Evolutionary conservation across 1,284 basidiomycete genomes (phyloP).

Genomic region (Trametes sp.): DNA sequence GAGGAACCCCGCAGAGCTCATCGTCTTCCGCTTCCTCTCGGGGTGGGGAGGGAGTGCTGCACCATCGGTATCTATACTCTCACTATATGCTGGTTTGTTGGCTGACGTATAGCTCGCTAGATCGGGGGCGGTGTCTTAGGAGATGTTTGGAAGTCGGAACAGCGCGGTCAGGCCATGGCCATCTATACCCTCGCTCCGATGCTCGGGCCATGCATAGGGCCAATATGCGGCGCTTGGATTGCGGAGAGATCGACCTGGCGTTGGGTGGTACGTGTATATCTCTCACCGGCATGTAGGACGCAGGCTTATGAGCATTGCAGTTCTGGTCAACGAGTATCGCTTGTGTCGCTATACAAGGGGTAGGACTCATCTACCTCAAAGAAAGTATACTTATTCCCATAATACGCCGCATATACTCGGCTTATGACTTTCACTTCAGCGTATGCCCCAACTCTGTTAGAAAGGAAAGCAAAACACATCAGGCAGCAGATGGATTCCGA

Average conservation of each 20-base stretch:
- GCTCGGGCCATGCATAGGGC: slow-evolving; percentile 53
- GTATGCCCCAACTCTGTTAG: slow-evolving; percentile 54
- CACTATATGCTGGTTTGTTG: too few relatives aligned
- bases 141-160: slow-evolving; percentile 55
- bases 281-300: too few relatives aligned
- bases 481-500: slow-evolving; percentile 47
- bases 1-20: slow-evolving; percentile 59
- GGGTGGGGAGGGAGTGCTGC: slow-evolving; percentile 74
- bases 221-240: slow-evolving; percentile 48
- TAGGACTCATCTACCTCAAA: slow-evolving; percentile 53
- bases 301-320: slow-evolving; percentile 24
- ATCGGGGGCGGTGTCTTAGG: slow-evolving; percentile 57
- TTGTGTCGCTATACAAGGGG: slow-evolving; percentile 44
- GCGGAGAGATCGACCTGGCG: slow-evolving; percentile 49
- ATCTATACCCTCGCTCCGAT: slow-evolving; percentile 56
- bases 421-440: slow-evolving; percentile 36
- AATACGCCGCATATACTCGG: background rate
- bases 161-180: slow-evolving; percentile 55
- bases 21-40: slow-evolving; percentile 71
- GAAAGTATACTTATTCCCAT: slow-evolving; percentile 45
- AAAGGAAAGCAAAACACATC: slow-evolving; percentile 49
- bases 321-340: slow-evolving; percentile 52
- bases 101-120: slow-evolving; percentile 19
- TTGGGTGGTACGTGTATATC: slow-evolving; percentile 43
- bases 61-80: slow-evolving; percentile 52